Conservation (phyloP, 2,329 filamentous ascomycete species). For the Chaetomiaceae sp. region DNA sequence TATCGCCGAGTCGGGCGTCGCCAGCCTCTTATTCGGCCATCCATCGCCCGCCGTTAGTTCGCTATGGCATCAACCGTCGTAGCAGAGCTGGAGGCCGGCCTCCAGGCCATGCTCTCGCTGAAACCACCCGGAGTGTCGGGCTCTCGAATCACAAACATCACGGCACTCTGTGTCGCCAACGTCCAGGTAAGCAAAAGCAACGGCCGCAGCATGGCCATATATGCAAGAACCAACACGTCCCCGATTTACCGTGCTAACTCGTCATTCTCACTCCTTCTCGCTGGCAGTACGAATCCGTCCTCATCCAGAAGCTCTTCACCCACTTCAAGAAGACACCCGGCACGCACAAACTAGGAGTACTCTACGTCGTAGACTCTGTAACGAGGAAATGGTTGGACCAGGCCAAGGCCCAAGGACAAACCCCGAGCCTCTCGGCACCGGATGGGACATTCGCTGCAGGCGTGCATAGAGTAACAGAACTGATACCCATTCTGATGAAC, state of each 20-base stretch:
- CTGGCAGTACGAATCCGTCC: constrained; percentile 72
- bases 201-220: no score
- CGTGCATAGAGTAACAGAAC: constrained; percentile 92
- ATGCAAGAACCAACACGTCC: no score
- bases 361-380: constrained; percentile 99
- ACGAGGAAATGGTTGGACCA: constrained; percentile 98
- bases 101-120: constrained; percentile 85
- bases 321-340: constrained; percentile 93
- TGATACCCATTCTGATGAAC: constrained; percentile 90
- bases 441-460: constrained; percentile 94
- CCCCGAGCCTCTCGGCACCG: constrained; percentile 67
- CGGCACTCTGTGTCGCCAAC: constrained; percentile 79
- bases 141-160: constrained; percentile 84
- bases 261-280: constrained; percentile 5
- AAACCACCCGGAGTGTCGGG: constrained; percentile 94
- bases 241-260: no score
- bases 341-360: constrained; percentile 96
- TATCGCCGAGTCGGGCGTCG: constrained; percentile 16
- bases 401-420: constrained; percentile 78
- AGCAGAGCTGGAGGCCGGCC: constrained; percentile 82
- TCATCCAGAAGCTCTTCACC: constrained; percentile 94
- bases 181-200: constrained; percentile 82
- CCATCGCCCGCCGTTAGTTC: constrained; percentile 1
- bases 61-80: constrained; percentile 70
- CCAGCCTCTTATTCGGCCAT: not conserved